Evolutionary conservation across 495 filamentous ascomycete species (phyloP), one percentile per base, ranked within the genome.

Genomic region (Rusavskia elegans): DNA sequence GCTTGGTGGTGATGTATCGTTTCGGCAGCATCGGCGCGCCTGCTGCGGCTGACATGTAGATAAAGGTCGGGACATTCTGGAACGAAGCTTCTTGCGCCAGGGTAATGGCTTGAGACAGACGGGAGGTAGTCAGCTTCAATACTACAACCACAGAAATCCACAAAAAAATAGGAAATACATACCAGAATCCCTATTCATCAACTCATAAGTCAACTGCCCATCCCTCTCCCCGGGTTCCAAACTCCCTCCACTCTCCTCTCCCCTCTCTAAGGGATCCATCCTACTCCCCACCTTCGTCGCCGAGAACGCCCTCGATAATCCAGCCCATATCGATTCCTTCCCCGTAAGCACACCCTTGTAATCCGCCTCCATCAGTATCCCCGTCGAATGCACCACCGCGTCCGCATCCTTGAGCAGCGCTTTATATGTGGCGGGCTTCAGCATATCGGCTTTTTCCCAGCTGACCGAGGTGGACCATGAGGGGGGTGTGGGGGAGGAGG

Each of bases 351-450:
- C 87, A 53, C 84, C 84, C 68, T 98, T 97, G 74, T 98, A 98
- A 67, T 98, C 92, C 8, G 90, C 89, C 68, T 98, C 92, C 13
- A 98, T 75, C n/a, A 98, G 73, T 50, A 98, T 97, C 7, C 92
- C 92, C 81, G 95, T 85, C 55, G 72, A 83, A 68, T 98, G 92
- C 20, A 98, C 83, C 14, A 97, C 88, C 30, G 80, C 87, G 61
- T 85, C 80, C 42, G 89, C 85, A 32, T 72, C 77, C 46, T 74
- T 71, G 50, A 98, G 74, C 29, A 84, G 74, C 2, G 80, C 65
- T 21, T 76, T 76, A 68, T 95, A 98, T 44, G 81, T 81, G 0
- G 76, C 67, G 2, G 92, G 92, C 35, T 82, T 75, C 49, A 98
- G 74, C 55, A 96, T 81, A 68, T 98, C 85, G 50, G 81, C 92